These are phyloP conservation scores for Blumeria graminis DNA, from an alignment of 2,329 filamentous ascomycete species.

Conservation along the genomic window DNA sequence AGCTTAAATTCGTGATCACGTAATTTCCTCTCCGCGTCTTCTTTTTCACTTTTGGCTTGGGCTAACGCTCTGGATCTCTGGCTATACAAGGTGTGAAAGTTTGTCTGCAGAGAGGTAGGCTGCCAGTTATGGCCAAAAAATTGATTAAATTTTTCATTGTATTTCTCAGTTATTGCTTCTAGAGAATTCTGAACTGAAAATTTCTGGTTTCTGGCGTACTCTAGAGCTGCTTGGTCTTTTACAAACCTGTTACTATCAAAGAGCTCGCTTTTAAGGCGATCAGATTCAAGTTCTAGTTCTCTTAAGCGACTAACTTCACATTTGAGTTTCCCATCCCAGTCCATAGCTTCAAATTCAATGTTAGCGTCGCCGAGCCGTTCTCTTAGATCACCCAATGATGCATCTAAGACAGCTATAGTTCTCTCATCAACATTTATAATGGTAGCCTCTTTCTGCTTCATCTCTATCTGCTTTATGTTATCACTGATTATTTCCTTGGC, in stretches of 20 bases:
- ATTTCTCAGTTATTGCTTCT: conserved; percentile 52
- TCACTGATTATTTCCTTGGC: conserved; percentile 46
- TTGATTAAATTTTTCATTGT: conserved; percentile 42
- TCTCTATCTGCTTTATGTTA: conserved; percentile 46
- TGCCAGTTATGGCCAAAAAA: conserved; percentile 45
- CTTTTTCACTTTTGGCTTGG: conserved; percentile 44
- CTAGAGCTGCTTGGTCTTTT: conserved; percentile 60
- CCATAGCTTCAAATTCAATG: conserved; percentile 34
- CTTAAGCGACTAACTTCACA: conserved; percentile 40
- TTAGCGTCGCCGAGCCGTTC: conserved; percentile 35
- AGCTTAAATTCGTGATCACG: conserved; percentile 55
- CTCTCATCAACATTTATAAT: conserved; percentile 72
- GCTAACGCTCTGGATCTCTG: conserved; percentile 31
- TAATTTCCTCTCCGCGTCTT: conserved; percentile 45
- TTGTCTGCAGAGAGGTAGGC: conserved; percentile 40
- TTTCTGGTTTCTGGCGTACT: conserved; percentile 60
- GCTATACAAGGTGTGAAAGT: conserved; percentile 40
- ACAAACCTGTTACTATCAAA: conserved; percentile 62
- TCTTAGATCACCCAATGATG: conserved; percentile 45
- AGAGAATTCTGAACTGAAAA: conserved; percentile 50
- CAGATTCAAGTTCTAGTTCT: conserved; percentile 45
- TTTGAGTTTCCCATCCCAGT: conserved; percentile 48
- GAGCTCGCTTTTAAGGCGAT: conserved; percentile 54
- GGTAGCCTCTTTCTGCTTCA: conserved; percentile 43
- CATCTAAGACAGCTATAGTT: conserved; percentile 50